Percentiles rank a stretch among this genome's conserved stretches.
phyloP scores from a whole-genome alignment of 306 rosid species.

The Luffa acutangula region DNA sequence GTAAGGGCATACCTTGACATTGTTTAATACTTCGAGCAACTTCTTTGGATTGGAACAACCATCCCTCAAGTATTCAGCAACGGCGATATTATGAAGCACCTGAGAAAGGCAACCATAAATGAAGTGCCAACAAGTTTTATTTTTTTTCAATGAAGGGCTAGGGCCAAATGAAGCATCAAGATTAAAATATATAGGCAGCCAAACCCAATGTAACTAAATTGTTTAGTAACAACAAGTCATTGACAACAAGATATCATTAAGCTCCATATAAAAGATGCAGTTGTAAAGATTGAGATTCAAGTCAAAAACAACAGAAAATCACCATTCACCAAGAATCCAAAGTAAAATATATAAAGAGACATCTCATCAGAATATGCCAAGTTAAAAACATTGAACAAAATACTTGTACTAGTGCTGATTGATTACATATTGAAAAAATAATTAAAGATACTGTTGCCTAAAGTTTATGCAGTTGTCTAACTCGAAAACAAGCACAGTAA shows the following conservation, averaged over 20 bases:
- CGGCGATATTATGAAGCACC: conserved; percentile 83
- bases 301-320: background rate
- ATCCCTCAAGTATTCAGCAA: conserved; percentile 69
- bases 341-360: background rate
- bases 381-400: background rate
- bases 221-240: background rate
- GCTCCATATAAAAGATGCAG: background rate
- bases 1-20: conserved; percentile 50
- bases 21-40: conserved; percentile 69
- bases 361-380: background rate
- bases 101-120: conserved; percentile 20
- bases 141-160: background rate
- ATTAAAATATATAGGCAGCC: background rate
- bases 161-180: background rate
- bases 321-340: background rate
- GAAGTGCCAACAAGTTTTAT: background rate
- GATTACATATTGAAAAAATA: background rate
- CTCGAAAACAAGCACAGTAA: background rate
- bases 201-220: background rate
- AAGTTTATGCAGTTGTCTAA: background rate
- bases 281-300: background rate
- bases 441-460: background rate
- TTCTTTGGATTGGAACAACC: conserved; percentile 80
- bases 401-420: background rate
- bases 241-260: background rate